A percentile compares a stretch with the other conserved stretches of the same genome.
phyloP scores from a whole-genome alignment of 768 basidiomycete species.

The Tulasnella sp. region DNA sequence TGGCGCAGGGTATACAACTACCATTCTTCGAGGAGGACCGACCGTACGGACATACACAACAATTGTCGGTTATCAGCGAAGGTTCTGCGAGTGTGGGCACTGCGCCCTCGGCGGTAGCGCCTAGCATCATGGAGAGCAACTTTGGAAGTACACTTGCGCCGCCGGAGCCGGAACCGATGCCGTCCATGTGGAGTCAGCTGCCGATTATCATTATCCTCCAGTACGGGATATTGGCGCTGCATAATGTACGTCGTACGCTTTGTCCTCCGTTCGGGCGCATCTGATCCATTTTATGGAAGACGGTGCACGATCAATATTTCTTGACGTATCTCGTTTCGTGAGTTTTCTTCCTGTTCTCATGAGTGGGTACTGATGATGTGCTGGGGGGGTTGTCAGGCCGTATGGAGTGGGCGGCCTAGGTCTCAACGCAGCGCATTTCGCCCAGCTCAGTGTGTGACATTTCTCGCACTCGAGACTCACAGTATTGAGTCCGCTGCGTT shows the following conservation, averaged over 20 bases:
- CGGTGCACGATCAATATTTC: conserved; percentile 84
- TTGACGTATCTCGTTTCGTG: conserved; percentile 84
- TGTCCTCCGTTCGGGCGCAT: background rate
- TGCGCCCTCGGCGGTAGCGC: background rate
- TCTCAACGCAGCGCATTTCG: conserved; percentile 82
- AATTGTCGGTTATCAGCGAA: conserved; percentile 10
- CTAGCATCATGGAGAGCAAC: background rate
- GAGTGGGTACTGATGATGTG: background rate
- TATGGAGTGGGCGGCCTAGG: conserved; percentile 82
- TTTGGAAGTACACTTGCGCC: background rate
- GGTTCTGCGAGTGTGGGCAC: background rate
- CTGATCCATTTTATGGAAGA: conserved; percentile 22
- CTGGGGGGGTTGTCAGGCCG: conserved; percentile 35
- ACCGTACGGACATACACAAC: background rate
- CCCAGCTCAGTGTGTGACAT: conserved; percentile 57
- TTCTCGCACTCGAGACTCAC: background rate
- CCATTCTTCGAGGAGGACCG: conserved; percentile 1
- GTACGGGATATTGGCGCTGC: conserved; percentile 79
- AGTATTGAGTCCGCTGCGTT: conserved; percentile 5
- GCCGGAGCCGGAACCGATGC: background rate
- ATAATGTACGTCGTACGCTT: conserved; percentile 32
- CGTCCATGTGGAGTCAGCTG: conserved; percentile 54
- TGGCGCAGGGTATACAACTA: background rate
- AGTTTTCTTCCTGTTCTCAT: conserved; percentile 27
- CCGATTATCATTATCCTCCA: conserved; percentile 80